Evolutionary conservation across 306 rosid species (phyloP).

Genomic region (Amphicarpaea edgeworthii): DNA sequence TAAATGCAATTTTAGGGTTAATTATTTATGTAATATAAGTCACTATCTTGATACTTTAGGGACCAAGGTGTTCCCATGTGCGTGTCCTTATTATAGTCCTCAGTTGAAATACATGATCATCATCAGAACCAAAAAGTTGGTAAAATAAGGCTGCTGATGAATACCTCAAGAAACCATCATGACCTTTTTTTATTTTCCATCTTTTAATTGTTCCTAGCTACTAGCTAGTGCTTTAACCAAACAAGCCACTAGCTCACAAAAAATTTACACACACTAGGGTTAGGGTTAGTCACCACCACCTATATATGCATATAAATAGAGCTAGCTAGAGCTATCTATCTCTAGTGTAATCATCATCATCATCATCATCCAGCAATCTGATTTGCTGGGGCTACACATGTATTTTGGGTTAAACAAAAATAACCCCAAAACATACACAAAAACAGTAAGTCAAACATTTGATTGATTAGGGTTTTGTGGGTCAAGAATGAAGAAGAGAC

Average conservation of each 20-base stretch:
- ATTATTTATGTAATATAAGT: no score
- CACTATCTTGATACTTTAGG: slow-evolving; percentile 17
- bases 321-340: slow-evolving; percentile 16
- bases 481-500: slow-evolving; percentile 78
- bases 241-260: slow-evolving; percentile 46
- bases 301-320: slow-evolving; percentile 36
- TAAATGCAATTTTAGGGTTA: slow-evolving; percentile 14
- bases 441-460: not conserved
- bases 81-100: slow-evolving; percentile 14
- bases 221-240: slow-evolving; percentile 42
- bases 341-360: slow-evolving; percentile 20
- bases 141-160: slow-evolving; percentile 59
- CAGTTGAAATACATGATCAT: slow-evolving; percentile 28
- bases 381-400: slow-evolving; percentile 16
- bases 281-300: slow-evolving; percentile 58
- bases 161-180: slow-evolving; percentile 37
- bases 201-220: slow-evolving; percentile 33
- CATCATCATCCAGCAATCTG: not conserved
- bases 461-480: slow-evolving; percentile 39
- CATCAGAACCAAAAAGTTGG: slow-evolving; percentile 43
- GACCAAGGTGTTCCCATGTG: slow-evolving; percentile 42
- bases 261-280: slow-evolving; percentile 60
- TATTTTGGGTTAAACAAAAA: slow-evolving; percentile 31
- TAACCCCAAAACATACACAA: not conserved
- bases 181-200: slow-evolving; percentile 34